Evolutionary conservation across 169 alveolate genomes (phyloP).

Genomic region (Cryptosporidium viatorum): DNA sequence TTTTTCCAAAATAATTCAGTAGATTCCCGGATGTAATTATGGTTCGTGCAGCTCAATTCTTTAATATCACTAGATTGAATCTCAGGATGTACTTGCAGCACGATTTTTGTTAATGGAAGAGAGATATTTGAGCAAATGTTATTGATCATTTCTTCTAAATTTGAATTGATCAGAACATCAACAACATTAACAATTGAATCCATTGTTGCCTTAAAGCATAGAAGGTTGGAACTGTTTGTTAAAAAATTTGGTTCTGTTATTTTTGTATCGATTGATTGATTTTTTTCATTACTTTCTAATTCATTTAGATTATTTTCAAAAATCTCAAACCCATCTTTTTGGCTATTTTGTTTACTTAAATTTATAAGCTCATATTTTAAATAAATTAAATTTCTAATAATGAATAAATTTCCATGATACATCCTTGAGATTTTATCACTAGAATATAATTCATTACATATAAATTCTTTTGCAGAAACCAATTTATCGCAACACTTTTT

Average conservation of each 20-base stretch:
- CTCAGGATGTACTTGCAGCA: constrained; percentile 68
- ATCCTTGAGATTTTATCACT: constrained; percentile 34
- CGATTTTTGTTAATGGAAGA: constrained; percentile 64
- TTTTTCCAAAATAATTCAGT: constrained; percentile 38
- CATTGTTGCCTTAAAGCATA: neutral
- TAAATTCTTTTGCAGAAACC: constrained; percentile 36
- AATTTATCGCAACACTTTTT: constrained; percentile 52
- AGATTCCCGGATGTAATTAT: constrained; percentile 27
- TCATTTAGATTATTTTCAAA: neutral
- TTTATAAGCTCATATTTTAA: constrained; percentile 44
- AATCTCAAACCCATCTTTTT: neutral
- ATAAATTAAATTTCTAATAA: constrained; percentile 47
- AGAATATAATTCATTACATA: constrained; percentile 7
- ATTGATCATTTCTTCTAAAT: constrained; percentile 49
- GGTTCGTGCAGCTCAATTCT: constrained; percentile 38
- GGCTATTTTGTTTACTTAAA: constrained; percentile 12
- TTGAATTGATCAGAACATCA: neutral
- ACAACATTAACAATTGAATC: constrained; percentile 17
- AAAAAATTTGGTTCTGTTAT: neutral
- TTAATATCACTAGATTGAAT: constrained; percentile 45
- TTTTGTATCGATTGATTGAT: neutral
- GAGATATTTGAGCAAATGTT: constrained; percentile 51
- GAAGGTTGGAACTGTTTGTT: neutral
- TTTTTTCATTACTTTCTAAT: constrained; percentile 2
- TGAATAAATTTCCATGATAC: constrained; percentile 57